A percentile compares a stretch with the other conserved stretches of the same genome.
Evolutionary conservation across 306 rosid genomes (phyloP).

Genomic region (Calophaca sinica): DNA sequence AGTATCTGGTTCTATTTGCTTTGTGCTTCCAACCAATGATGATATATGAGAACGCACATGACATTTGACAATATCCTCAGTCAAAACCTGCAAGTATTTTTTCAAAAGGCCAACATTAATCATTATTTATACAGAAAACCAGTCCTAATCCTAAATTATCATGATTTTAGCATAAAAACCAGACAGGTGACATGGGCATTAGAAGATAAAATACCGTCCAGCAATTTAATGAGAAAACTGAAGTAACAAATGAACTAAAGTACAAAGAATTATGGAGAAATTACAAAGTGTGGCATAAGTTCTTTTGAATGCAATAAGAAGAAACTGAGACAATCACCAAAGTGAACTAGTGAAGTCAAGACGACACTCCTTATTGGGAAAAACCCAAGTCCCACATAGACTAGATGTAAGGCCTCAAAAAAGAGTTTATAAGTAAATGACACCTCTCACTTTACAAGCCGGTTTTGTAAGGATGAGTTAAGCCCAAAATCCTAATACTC

Average conservation of each 20-base stretch:
- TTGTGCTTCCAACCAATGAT: slow-evolving; percentile 55
- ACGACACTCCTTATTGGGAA: too few relatives aligned
- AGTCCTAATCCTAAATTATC: not conserved
- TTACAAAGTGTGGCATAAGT: slow-evolving; percentile 3
- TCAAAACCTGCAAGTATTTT: slow-evolving; percentile 64
- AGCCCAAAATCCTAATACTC: too few relatives aligned
- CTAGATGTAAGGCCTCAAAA: too few relatives aligned
- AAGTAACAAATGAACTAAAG: slow-evolving; percentile 33
- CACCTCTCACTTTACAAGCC: too few relatives aligned
- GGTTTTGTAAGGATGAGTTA: too few relatives aligned
- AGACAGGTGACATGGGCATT: slow-evolving; percentile 13
- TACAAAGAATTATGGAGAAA: slow-evolving; percentile 20
- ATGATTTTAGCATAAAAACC: slow-evolving; percentile 35
- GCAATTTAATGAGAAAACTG: slow-evolving; percentile 13
- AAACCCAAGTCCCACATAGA: too few relatives aligned
- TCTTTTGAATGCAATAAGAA: slow-evolving; percentile 7
- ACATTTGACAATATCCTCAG: slow-evolving; percentile 80
- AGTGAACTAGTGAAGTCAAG: slow-evolving; percentile 6
- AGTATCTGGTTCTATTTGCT: slow-evolving; percentile 49
- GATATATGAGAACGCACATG: slow-evolving; percentile 72
- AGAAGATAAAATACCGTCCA: not conserved
- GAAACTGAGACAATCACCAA: not conserved
- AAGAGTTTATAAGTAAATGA: too few relatives aligned
- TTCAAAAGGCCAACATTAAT: slow-evolving; percentile 29
- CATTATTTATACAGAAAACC: slow-evolving; percentile 8